A percentile compares a stretch with the other conserved stretches of the same genome.
Conservation (phyloP, 208 protist genomes). For the Herpetomonas samuelpessoai region DNA sequence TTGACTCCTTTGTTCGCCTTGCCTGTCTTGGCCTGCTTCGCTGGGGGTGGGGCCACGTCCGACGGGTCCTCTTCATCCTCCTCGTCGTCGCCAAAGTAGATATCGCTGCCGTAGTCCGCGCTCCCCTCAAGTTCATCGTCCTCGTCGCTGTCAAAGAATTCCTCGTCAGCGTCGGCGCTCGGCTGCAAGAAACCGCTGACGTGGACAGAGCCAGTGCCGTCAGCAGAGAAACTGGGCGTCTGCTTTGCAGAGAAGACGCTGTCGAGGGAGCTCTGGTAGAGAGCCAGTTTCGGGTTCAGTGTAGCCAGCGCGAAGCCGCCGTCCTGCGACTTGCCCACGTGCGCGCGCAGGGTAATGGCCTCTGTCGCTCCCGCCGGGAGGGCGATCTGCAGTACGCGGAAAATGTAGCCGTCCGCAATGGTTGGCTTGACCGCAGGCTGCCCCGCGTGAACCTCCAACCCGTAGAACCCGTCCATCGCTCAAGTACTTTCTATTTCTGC, state of each 20-base stretch:
- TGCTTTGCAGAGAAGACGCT: conserved; percentile 55
- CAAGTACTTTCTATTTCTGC: too few species aligned
- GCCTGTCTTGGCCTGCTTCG: too few species aligned
- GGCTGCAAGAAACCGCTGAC: conserved; percentile 70
- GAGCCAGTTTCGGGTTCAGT: conserved; percentile 58
- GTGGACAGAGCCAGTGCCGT: conserved; percentile 50
- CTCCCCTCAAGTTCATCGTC: conserved; percentile 22
- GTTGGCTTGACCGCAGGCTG: conserved; percentile 40
- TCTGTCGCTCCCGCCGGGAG: conserved; percentile 50
- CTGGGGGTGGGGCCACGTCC: too few species aligned
- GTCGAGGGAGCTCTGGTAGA: conserved; percentile 64
- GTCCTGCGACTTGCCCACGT: conserved; percentile 18
- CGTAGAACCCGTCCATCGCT: conserved; percentile 85
- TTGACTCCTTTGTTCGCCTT: too few species aligned
- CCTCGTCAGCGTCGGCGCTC: conserved; percentile 24
- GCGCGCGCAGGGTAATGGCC: conserved; percentile 40
- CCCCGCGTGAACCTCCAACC: conserved; percentile 61
- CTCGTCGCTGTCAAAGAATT: conserved; percentile 23
- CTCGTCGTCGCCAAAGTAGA: conserved; percentile 27
- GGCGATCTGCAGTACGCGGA: conserved; percentile 66
- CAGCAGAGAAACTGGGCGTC: conserved; percentile 33
- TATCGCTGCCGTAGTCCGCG: conserved; percentile 25
- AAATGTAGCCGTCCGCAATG: conserved; percentile 55
- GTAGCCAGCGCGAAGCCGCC: conserved; percentile 61
- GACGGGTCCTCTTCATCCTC: conserved; percentile 33